Evolutionary conservation across 2,329 filamentous ascomycete genomes (phyloP).

Genomic region (Aspergillus sp.): DNA sequence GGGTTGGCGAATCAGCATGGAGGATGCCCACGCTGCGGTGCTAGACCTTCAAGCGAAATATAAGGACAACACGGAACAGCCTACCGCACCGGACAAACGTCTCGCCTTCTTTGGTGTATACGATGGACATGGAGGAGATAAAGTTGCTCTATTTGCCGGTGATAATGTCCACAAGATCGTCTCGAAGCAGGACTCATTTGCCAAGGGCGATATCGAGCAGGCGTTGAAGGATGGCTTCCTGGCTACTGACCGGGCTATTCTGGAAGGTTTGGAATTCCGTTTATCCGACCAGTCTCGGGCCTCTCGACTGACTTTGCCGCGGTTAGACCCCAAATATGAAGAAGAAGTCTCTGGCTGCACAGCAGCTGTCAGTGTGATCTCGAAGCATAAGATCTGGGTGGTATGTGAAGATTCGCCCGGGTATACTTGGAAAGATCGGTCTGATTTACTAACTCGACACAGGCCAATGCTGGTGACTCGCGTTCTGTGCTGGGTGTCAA

Average conservation of each 20-base stretch:
- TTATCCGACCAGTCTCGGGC: not conserved
- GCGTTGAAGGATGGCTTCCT: constrained; percentile 96
- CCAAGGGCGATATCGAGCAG: constrained; percentile 86
- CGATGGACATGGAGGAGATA: constrained; percentile 95
- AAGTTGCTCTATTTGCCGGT: constrained; percentile 89
- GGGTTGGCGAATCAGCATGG: constrained; percentile 99
- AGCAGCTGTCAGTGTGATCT: constrained; percentile 84
- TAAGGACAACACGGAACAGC: constrained; percentile 46
- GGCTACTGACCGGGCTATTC: constrained; percentile 89
- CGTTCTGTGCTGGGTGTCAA: constrained; percentile 93
- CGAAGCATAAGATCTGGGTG: constrained; percentile 87
- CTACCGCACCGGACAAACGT: constrained; percentile 64
- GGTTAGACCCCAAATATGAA: constrained; percentile 85
- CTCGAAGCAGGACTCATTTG: constrained; percentile 90
- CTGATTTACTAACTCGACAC: constrained; percentile 19
- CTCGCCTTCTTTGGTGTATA: constrained; percentile 97
- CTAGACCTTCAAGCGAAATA: constrained; percentile 73
- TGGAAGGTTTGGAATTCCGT: constrained; percentile 65
- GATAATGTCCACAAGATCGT: constrained; percentile 92
- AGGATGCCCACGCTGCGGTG: constrained; percentile 86
- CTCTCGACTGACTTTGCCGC: constrained; percentile 9
- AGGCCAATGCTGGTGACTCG: constrained; percentile 98
- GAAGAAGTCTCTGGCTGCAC: constrained; percentile 98
- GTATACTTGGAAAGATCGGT: not conserved
- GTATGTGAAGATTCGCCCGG: constrained; percentile 54